These are phyloP conservation scores for Fusarium agapanthi DNA, from an alignment of 2,329 filamentous ascomycete genomes.

Conservation along the genomic window DNA sequence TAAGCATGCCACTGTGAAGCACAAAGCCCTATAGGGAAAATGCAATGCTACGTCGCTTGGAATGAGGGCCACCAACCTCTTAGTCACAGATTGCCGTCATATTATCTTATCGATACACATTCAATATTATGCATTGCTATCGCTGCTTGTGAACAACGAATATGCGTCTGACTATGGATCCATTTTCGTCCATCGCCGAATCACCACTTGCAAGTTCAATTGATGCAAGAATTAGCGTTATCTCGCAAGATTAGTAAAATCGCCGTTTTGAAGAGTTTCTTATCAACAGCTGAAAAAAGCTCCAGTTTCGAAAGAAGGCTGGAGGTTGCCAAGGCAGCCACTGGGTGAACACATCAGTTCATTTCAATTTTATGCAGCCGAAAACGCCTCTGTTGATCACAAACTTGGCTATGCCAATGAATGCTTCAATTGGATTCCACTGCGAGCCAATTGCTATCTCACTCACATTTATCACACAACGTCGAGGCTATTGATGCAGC, in stretches of 20 bases:
- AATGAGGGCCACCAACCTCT: background rate
- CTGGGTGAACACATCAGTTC: background rate
- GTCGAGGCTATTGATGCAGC: background rate
- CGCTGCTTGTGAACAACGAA: background rate
- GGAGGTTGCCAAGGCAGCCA: background rate
- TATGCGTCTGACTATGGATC: background rate
- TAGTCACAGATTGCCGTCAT: background rate
- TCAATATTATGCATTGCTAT: background rate
- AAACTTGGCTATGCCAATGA: background rate
- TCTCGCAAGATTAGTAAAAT: background rate
- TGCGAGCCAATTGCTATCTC: background rate
- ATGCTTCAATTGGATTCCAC: background rate
- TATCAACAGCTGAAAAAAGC: background rate
- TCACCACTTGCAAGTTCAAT: background rate
- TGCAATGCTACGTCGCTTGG: conserved; percentile 1
- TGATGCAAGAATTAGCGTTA: background rate
- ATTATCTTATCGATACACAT: background rate
- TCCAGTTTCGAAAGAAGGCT: background rate
- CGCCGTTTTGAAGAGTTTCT: background rate
- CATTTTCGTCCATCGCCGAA: background rate
- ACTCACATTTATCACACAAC: background rate
- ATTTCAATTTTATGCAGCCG: background rate
- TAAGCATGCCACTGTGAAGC: background rate
- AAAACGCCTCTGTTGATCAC: background rate
- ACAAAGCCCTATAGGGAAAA: background rate